Evolutionary conservation across 1,284 basidiomycete genomes (phyloP).

Genomic region (Vanrija sp.): DNA sequence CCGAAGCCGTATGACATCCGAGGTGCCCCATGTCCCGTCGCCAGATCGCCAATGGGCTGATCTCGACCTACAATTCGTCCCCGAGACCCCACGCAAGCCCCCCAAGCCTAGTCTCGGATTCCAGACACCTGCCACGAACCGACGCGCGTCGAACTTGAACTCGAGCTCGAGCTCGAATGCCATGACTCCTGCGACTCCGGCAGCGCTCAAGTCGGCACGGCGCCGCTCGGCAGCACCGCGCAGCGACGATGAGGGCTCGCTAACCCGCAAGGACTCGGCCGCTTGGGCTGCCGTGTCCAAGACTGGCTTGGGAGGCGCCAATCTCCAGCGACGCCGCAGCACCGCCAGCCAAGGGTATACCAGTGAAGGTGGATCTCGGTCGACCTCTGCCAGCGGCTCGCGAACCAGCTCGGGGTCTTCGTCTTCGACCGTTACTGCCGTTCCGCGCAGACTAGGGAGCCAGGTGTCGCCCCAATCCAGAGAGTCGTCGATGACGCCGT

Average conservation of each 20-base stretch:
- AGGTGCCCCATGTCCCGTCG: not conserved
- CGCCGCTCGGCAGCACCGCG: constrained; percentile 20
- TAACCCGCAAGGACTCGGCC: constrained; percentile 11
- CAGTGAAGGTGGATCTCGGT: not conserved
- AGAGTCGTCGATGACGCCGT: not conserved
- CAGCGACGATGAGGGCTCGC: constrained; percentile 9
- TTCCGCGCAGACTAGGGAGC: not conserved
- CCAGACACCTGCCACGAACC: constrained; percentile 33
- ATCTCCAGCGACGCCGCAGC: not conserved
- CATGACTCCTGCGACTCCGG: no score
- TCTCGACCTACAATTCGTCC: constrained; percentile 38
- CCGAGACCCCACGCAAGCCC: constrained; percentile 40
- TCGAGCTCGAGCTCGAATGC: not conserved
- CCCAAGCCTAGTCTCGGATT: constrained; percentile 39
- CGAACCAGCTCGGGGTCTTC: constrained; percentile 3
- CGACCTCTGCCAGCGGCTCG: not conserved
- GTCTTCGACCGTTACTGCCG: not conserved
- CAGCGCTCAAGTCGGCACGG: constrained; percentile 22
- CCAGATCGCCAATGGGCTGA: constrained; percentile 15
- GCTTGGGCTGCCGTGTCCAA: not conserved
- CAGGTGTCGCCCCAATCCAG: not conserved
- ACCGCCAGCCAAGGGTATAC: not conserved
- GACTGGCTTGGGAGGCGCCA: not conserved
- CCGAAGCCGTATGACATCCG: not conserved
- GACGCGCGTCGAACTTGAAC: constrained; percentile 19